These are phyloP conservation scores for Colletotrichum brevisporum DNA, from an alignment of 2,329 filamentous ascomycete genomes.

Conservation along the genomic window DNA sequence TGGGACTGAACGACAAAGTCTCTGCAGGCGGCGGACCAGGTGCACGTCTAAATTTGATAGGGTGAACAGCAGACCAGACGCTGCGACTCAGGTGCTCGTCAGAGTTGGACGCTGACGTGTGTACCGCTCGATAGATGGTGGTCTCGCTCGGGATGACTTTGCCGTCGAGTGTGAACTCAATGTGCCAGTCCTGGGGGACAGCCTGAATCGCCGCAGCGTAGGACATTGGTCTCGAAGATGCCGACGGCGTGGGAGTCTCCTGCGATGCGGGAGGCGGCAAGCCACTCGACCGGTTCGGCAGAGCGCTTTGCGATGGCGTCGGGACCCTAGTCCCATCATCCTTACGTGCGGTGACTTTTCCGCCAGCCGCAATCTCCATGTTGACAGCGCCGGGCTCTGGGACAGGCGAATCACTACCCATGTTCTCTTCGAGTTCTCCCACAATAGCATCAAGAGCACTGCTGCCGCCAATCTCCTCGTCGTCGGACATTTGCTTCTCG, in stretches of 20 bases:
- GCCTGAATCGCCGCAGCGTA: slow-evolving; percentile 89
- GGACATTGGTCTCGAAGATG: slow-evolving; percentile 78
- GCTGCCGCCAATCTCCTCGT: slow-evolving; percentile 76
- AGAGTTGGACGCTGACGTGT: slow-evolving; percentile 67
- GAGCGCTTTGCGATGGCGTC: slow-evolving; percentile 78
- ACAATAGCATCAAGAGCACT: slow-evolving; percentile 86
- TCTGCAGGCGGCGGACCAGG: slow-evolving; percentile 85
- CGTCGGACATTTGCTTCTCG: slow-evolving; percentile 84
- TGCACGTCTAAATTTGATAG: slow-evolving; percentile 92
- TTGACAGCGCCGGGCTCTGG: slow-evolving; percentile 90
- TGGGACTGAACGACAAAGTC: slow-evolving; percentile 70
- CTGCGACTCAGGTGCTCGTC: slow-evolving; percentile 80
- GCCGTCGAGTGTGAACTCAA: slow-evolving; percentile 91
- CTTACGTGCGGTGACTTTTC: slow-evolving; percentile 90
- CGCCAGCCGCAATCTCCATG: slow-evolving; percentile 87
- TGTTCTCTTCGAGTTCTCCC: slow-evolving; percentile 90
- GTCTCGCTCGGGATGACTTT: slow-evolving; percentile 91
- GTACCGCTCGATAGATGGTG: slow-evolving; percentile 95
- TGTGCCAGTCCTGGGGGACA: slow-evolving; percentile 93
- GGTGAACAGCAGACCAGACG: slow-evolving; percentile 91
- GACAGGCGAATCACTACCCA: slow-evolving; percentile 75
- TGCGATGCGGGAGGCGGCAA: slow-evolving; percentile 57
- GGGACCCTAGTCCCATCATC: slow-evolving; percentile 91
- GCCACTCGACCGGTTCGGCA: slow-evolving; percentile 57
- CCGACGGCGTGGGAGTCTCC: slow-evolving; percentile 62